These are phyloP conservation scores for Babesia ovis DNA, from an alignment of 169 alveolate species.

Conservation along the genomic window DNA sequence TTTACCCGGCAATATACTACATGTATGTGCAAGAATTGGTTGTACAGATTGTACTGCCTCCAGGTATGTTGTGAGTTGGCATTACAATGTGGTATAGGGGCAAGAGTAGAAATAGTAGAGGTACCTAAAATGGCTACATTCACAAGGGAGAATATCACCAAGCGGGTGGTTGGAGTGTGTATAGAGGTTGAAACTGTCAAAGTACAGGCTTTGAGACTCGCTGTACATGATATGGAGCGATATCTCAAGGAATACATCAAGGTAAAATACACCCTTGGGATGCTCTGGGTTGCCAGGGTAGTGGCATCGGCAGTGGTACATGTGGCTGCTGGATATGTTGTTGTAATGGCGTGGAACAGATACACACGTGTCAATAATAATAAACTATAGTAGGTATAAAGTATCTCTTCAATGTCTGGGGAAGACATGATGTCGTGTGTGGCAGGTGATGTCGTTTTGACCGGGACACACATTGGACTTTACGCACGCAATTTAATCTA, in stretches of 20 bases:
- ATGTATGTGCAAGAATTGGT: slow-evolving; percentile 19
- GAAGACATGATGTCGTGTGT: background rate
- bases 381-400: no score
- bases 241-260: background rate
- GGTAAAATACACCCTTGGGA: slow-evolving; percentile 6
- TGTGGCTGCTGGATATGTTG: background rate
- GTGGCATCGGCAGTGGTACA: slow-evolving; percentile 10
- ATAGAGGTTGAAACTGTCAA: background rate
- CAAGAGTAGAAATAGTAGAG: background rate
- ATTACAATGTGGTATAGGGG: background rate
- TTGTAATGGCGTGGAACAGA: background rate
- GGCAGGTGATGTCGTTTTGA: slow-evolving; percentile 11
- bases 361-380: no score
- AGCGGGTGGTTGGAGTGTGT: slow-evolving; percentile 1
- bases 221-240: background rate
- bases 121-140: background rate
- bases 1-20: slow-evolving; percentile 34
- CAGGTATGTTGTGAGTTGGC: slow-evolving; percentile 1
- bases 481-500: no score
- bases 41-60: slow-evolving; percentile 15
- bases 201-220: background rate
- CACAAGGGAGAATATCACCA: background rate
- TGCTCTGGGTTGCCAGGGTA: slow-evolving; percentile 16
- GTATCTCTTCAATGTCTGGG: no score
- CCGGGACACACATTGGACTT: no score